Evolutionary conservation across 2,329 filamentous ascomycete genomes (phyloP), one percentile per base, ranked within the genome.

Genomic region (Sarocladium strictum): DNA sequence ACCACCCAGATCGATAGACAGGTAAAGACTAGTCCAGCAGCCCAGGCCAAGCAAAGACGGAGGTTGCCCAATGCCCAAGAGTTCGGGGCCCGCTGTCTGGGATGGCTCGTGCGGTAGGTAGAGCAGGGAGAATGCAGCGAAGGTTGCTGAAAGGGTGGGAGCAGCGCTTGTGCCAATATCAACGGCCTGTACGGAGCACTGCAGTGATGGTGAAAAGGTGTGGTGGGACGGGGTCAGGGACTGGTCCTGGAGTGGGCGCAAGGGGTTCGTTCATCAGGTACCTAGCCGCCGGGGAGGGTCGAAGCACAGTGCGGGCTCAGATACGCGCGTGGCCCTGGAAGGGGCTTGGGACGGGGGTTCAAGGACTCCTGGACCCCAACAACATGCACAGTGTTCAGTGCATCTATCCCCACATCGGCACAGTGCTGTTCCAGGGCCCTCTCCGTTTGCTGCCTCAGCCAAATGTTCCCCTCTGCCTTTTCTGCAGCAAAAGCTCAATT

Each of bases 61-160:
- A 49, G 23, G 43, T 32, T 51, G 47, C 47, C 47, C 47, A 51
- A 51, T 51, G 29, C 47, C 47, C 47, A 51, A 35, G 47, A 21
- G 47, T 51, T 15, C 4, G 47, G 27, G 47, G 27, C 47, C 47
- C 5, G 17, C 27, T 10, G 26, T 19, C 47, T 51, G 47, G 23
- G 26, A 45, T 45, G 40, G 47, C 47, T 51, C 47, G 47, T 35
- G 47, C 47, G 19, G 47, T 17, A 47, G 19, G 47, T 17, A 47
- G 43, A 29, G 24, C 43, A 47, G 43, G 43, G 38, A 24, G 24
- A 15, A n/a, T 4, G 7, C 17, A 17, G 24, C 7, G 40, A 27
- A 27, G 43, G 43, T 47, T 47, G 24, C 23, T 47, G 17, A 11
- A 47, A 26, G 15, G 12, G 5, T 27, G 43, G 21, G 10, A 15